Percentiles rank a stretch among this genome's conserved stretches.
These are phyloP conservation scores for Colletotrichum sidae DNA, from an alignment of 2,329 filamentous ascomycete genomes.

Conservation along the genomic window DNA sequence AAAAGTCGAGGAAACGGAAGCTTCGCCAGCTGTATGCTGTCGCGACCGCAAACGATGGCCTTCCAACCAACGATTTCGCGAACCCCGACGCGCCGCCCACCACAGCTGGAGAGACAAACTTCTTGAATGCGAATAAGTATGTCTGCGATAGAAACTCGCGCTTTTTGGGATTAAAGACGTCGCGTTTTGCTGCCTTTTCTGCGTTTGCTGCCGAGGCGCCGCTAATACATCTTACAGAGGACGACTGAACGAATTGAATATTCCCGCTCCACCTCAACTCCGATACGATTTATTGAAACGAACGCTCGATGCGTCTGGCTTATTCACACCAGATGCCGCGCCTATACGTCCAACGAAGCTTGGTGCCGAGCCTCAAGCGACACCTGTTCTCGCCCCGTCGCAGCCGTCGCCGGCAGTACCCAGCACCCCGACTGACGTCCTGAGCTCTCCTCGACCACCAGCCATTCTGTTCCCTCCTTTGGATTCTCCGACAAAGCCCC, in stretches of 20 bases:
- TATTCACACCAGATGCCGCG: conserved; percentile 24
- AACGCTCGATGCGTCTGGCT: conserved; percentile 47
- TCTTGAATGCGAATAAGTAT: conserved; percentile 71
- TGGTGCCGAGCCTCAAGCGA: conserved; percentile 22
- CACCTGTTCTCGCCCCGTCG: conserved; percentile 3
- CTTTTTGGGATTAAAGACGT: conserved; percentile 30
- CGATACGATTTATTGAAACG: conserved; percentile 57
- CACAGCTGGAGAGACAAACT: conserved; percentile 64
- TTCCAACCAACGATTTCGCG: conserved; percentile 69
- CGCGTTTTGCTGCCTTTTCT: conserved; percentile 39
- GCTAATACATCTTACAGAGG: conserved; percentile 50
- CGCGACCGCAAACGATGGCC: conserved; percentile 75
- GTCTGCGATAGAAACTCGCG: conserved; percentile 46
- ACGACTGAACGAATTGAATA: conserved; percentile 63
- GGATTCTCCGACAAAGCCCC: conserved; percentile 17
- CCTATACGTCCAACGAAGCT: conserved; percentile 20
- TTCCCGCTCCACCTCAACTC: conserved; percentile 61
- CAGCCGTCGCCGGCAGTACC: conserved; percentile 11
- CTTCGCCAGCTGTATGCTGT: conserved; percentile 86
- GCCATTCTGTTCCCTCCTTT: conserved; percentile 9
- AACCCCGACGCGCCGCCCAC: conserved; percentile 67
- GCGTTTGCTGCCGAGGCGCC: conserved; percentile 7
- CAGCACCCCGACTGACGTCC: conserved; percentile 16
- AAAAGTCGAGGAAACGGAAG: conserved; percentile 90
- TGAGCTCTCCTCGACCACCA: conserved; percentile 4